Percentiles rank a stretch among this genome's conserved stretches.
Conservation (phyloP, 768 basidiomycete species). For the Punctularia strigosozonata region DNA sequence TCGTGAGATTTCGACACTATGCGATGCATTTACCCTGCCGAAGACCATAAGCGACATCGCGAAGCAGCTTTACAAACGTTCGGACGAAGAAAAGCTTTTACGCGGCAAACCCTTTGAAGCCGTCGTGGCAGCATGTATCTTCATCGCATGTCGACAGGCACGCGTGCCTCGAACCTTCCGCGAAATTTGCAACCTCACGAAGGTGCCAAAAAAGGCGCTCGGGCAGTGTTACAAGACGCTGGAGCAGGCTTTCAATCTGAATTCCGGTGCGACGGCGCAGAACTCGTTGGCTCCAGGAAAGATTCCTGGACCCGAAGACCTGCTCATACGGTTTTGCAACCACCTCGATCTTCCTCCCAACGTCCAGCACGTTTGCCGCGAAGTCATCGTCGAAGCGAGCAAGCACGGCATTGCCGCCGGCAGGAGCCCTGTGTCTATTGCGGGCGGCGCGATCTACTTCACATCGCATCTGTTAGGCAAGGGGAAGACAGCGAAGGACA, state of each 20-base stretch:
- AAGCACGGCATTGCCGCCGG: conserved; percentile 87
- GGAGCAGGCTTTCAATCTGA: conserved; percentile 80
- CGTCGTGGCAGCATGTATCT: conserved; percentile 94
- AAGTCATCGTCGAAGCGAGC: conserved; percentile 72
- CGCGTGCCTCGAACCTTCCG: conserved; percentile 94
- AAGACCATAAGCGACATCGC: conserved; percentile 93
- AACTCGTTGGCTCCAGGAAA: conserved; percentile 26
- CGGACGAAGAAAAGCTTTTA: conserved; percentile 88
- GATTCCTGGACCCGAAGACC: conserved; percentile 67
- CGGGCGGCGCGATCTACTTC: conserved; percentile 94
- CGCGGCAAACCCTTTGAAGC: conserved; percentile 88
- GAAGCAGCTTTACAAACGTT: conserved; percentile 94
- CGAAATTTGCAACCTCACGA: conserved; percentile 88
- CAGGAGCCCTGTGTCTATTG: conserved; percentile 93
- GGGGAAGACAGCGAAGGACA: conserved; percentile 68
- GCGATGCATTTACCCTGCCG: conserved; percentile 89
- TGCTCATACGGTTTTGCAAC: conserved; percentile 90
- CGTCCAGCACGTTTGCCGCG: conserved; percentile 72
- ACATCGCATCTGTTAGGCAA: conserved; percentile 74
- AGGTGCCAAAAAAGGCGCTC: conserved; percentile 89
- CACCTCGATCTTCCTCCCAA: conserved; percentile 77
- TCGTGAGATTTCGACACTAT: conserved; percentile 86
- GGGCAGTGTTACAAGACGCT: conserved; percentile 90
- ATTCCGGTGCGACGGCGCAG: conserved; percentile 62
- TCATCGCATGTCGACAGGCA: conserved; percentile 92